These are phyloP conservation scores for Artemisia argyi DNA, from an alignment of 129 eudicot genomes.

Conservation along the genomic window DNA sequence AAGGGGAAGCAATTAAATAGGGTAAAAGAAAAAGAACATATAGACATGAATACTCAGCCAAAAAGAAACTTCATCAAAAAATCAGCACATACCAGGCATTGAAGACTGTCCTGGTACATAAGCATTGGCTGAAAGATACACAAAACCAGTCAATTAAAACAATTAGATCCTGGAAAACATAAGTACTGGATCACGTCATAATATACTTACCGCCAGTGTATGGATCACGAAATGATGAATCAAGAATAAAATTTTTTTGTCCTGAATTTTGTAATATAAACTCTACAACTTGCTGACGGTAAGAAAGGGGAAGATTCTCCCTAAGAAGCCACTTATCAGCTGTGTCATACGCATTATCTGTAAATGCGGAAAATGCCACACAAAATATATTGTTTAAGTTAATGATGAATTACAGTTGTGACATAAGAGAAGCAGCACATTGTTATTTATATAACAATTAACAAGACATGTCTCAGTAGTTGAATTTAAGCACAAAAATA, in stretches of 20 bases:
- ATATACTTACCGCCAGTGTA: constrained; percentile 85
- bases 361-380: constrained; percentile 30
- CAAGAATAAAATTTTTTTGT: constrained; percentile 66
- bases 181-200: not conserved
- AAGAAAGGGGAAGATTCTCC: constrained; percentile 81
- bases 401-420: not conserved
- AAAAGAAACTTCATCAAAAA: constrained; percentile 11
- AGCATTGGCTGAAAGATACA: constrained; percentile 74
- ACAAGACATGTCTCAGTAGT: no score
- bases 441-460: no score
- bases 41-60: constrained; percentile 17
- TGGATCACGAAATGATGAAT: constrained; percentile 86
- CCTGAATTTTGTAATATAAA: constrained; percentile 90
- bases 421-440: no score
- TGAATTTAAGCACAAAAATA: no score
- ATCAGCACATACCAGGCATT: constrained; percentile 47
- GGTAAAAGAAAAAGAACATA: not conserved
- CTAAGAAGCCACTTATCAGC: constrained; percentile 97
- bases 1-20: constrained; percentile 1
- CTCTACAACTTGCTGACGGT: constrained; percentile 90
- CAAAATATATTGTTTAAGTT: not conserved
- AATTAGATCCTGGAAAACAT: not conserved
- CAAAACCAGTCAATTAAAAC: constrained; percentile 5
- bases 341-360: constrained; percentile 79
- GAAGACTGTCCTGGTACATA: constrained; percentile 90